Evolutionary conservation across 176 grass and related monocot species (phyloP).

Genomic region (Carex pumila): DNA sequence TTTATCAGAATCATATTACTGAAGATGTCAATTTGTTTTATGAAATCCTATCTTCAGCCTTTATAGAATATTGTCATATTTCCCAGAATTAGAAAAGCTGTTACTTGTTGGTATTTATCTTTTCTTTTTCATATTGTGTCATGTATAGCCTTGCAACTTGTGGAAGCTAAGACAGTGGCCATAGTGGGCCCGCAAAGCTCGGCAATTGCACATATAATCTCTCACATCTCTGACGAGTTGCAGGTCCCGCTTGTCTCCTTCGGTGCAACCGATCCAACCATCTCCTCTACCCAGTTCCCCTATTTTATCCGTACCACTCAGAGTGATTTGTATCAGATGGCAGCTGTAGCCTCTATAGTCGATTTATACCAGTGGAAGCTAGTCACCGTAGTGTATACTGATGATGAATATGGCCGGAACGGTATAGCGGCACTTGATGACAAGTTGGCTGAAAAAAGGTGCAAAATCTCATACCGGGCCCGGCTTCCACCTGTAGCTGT

Average conservation of each 20-base stretch:
- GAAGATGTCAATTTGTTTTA: neutral
- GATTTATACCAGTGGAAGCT: conserved; percentile 75
- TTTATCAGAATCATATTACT: neutral
- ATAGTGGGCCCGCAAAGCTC: conserved; percentile 89
- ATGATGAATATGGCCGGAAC: conserved; percentile 89
- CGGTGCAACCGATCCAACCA: conserved; percentile 68
- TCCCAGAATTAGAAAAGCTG: neutral
- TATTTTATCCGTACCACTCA: conserved; percentile 74
- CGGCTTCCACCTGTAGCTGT: conserved; percentile 33
- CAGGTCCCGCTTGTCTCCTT: conserved; percentile 76
- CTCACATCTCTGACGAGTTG: conserved; percentile 72
- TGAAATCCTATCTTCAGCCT: neutral
- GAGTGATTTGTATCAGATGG: conserved; percentile 85
- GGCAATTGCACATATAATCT: conserved; percentile 73
- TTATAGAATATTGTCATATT: neutral
- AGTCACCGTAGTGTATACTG: conserved; percentile 71
- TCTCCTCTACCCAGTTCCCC: conserved; percentile 71
- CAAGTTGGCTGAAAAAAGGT: conserved; percentile 43
- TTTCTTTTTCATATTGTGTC: neutral
- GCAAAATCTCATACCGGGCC: conserved; percentile 68
- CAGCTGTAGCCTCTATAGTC: conserved; percentile 63
- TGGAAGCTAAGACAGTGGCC: conserved; percentile 81
- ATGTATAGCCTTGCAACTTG: conserved; percentile 63
- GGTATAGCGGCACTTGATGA: conserved; percentile 83
- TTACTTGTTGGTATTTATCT: neutral